Base-by-base conservation (phyloP, 78 protist species). In the Pigoraptor vietnamica region DNA sequence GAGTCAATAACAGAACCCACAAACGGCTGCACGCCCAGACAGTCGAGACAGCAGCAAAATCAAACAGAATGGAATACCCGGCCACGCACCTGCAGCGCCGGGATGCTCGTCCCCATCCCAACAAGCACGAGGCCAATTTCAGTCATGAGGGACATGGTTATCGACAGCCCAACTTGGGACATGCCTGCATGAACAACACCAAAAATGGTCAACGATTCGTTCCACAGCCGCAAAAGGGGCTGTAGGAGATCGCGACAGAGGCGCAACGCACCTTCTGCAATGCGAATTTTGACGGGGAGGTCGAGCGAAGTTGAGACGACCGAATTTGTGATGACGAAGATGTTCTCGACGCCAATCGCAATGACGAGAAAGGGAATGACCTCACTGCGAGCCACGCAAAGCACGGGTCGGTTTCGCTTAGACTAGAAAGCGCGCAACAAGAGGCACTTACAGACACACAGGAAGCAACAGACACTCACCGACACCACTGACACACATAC, bases 341-440 rank as follows among this genome's bases (percentile, higher is more conserved):
- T 92, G 87, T 92, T 92, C 39, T 92, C 93, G 1, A 92, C 89
- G 23, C 93, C 93, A 86, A 92, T 39, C 33, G 91, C 91, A 32
- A 92, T 86, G 82, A 92, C 81, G 24, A 92, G 82, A n/a, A 92
- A 92, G 19, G 93, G 93, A 34, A 92, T 92, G n/a, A 92, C 91
- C 40, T 91, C 93, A 37, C 92, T 91, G 88, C 0, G n/a, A n/a
- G n/a, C n/a, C n/a, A n/a, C n/a, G n/a, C n/a, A n/a, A n/a, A n/a
- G n/a, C n/a, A n/a, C n/a, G n/a, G n/a, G n/a, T n/a, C n/a, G n/a
- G n/a, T n/a, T n/a, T n/a, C n/a, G n/a, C n/a, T n/a, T n/a, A n/a
- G 14, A 40, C 25, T 19, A 40, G 14, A 40, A 40, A 40, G 14
- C 2, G 56, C 56, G 14, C 14, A 40, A 40, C 2, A 40, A 19